Percentiles rank a stretch among this genome's conserved stretches.
These are phyloP conservation scores for Clavariopsis aquatica DNA, from an alignment of 495 filamentous ascomycete genomes.

Conservation along the genomic window DNA sequence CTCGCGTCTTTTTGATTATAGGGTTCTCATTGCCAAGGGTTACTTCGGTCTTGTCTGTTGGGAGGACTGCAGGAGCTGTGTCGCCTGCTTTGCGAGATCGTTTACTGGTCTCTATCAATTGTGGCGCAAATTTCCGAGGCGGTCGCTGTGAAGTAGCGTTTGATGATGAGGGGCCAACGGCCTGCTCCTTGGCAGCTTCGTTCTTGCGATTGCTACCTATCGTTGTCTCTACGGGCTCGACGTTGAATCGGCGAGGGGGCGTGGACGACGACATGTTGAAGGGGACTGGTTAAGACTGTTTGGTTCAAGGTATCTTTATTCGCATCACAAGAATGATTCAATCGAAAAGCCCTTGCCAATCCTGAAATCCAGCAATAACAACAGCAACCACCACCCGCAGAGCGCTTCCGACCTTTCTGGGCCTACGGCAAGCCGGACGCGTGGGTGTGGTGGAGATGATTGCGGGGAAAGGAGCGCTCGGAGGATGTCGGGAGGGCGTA, in stretches of 20 bases:
- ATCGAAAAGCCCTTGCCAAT: background rate
- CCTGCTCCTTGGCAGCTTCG: background rate
- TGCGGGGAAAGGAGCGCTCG: slow-evolving; percentile 33
- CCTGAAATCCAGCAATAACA: background rate
- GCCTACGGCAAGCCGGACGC: slow-evolving; percentile 17
- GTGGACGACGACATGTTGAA: slow-evolving; percentile 20
- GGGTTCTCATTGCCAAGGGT: slow-evolving; percentile 27
- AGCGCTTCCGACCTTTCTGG: slow-evolving; percentile 9
- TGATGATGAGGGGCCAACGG: background rate
- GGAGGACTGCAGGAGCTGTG: slow-evolving; percentile 33
- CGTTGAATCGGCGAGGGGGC: slow-evolving; percentile 40
- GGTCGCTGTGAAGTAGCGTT: slow-evolving; percentile 17
- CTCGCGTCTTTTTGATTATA: slow-evolving; percentile 22
- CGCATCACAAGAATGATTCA: slow-evolving; percentile 8
- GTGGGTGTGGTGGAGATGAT: slow-evolving; percentile 3
- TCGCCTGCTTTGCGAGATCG: slow-evolving; percentile 51
- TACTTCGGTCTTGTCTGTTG: slow-evolving; percentile 47
- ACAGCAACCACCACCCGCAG: background rate
- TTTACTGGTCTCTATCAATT: slow-evolving; percentile 59
- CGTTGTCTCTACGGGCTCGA: slow-evolving; percentile 39
- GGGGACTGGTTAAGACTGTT: background rate
- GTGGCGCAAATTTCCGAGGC: slow-evolving; percentile 56
- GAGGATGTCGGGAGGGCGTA: slow-evolving; percentile 22
- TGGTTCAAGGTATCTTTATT: slow-evolving; percentile 16
- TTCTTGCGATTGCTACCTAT: slow-evolving; percentile 12